phyloP scores from a whole-genome alignment of 768 basidiomycete species.

The Heimioporus sp. region DNA sequence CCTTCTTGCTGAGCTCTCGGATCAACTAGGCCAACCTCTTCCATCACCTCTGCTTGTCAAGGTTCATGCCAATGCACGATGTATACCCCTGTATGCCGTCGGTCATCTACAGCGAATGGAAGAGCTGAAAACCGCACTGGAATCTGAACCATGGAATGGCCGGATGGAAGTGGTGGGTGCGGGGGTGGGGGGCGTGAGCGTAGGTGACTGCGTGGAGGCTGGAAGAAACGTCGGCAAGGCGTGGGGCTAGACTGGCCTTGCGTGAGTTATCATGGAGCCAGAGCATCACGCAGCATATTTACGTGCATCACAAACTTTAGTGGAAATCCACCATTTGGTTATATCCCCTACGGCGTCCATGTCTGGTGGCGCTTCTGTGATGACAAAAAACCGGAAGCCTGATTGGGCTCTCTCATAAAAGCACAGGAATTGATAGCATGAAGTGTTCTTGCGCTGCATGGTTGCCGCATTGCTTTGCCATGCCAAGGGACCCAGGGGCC shows the following conservation, averaged over 20 bases:
- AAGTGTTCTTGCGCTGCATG: slow-evolving; percentile 12
- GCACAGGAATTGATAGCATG: slow-evolving; percentile 17
- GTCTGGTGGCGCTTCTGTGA: slow-evolving; percentile 11
- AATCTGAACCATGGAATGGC: slow-evolving; percentile 42
- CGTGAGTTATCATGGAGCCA: slow-evolving; percentile 11
- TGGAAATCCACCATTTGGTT: slow-evolving; percentile 4
- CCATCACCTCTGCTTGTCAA: slow-evolving; percentile 57
- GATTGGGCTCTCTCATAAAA: slow-evolving; percentile 11
- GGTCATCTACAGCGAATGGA: slow-evolving; percentile 72
- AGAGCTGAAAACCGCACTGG: slow-evolving; percentile 49
- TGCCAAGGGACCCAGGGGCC: slow-evolving; percentile 7
- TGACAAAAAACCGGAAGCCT: background rate
- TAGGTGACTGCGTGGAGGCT: slow-evolving; percentile 80
- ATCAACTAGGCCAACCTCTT: slow-evolving; percentile 44
- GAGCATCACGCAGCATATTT: slow-evolving; percentile 9
- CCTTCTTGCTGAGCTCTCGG: slow-evolving; percentile 34
- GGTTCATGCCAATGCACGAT: slow-evolving; percentile 53
- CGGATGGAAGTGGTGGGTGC: slow-evolving; percentile 73
- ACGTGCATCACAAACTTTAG: slow-evolving; percentile 9
- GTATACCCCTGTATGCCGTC: slow-evolving; percentile 76
- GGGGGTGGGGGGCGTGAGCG: slow-evolving; percentile 82
- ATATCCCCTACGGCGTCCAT: slow-evolving; percentile 1
- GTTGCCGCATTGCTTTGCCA: slow-evolving; percentile 24
- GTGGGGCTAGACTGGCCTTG: slow-evolving; percentile 33
- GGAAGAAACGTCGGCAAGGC: slow-evolving; percentile 55